phyloP scores from a whole-genome alignment of 805 yeast genomes.

The Metschnikowia colocasiae region DNA sequence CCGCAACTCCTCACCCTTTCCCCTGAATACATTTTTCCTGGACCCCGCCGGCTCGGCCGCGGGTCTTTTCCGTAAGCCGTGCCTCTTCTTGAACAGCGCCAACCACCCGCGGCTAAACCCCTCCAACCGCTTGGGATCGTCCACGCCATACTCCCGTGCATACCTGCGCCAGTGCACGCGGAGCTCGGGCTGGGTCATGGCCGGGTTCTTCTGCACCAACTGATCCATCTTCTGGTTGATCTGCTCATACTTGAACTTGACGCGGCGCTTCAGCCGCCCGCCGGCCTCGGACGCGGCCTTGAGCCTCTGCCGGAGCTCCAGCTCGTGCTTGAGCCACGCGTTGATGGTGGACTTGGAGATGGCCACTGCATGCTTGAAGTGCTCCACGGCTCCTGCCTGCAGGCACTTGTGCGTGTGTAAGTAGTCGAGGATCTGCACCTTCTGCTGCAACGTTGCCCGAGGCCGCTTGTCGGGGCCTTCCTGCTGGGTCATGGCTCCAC shows the following conservation, averaged over 20 bases:
- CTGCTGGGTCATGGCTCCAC: not conserved
- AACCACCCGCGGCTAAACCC: constrained; percentile 64
- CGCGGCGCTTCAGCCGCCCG: constrained; percentile 39
- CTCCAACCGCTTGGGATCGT: constrained; percentile 54
- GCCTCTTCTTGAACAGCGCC: constrained; percentile 56
- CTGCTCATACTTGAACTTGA: constrained; percentile 51
- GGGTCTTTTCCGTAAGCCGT: constrained; percentile 20
- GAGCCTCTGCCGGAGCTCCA: constrained; percentile 44
- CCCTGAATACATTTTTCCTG: too few relatives aligned
- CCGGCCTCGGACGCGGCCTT: constrained; percentile 27
- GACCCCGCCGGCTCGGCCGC: too few relatives aligned
- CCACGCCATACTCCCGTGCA: constrained; percentile 55
- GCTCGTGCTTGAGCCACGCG: constrained; percentile 59
- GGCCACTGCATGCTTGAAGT: constrained; percentile 46
- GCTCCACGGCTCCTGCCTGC: constrained; percentile 56
- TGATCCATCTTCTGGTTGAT: constrained; percentile 59
- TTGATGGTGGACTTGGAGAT: constrained; percentile 59
- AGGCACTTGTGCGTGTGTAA: constrained; percentile 47
- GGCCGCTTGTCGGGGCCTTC: constrained; percentile 25
- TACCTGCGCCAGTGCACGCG: constrained; percentile 54
- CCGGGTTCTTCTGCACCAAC: constrained; percentile 46
- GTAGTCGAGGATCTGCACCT: constrained; percentile 51
- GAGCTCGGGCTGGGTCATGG: constrained; percentile 52
- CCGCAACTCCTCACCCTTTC: not conserved
- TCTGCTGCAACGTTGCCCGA: constrained; percentile 57